phyloP scores from a whole-genome alignment of 2,329 filamentous ascomycete species.

The Phialophora macrospora region DNA sequence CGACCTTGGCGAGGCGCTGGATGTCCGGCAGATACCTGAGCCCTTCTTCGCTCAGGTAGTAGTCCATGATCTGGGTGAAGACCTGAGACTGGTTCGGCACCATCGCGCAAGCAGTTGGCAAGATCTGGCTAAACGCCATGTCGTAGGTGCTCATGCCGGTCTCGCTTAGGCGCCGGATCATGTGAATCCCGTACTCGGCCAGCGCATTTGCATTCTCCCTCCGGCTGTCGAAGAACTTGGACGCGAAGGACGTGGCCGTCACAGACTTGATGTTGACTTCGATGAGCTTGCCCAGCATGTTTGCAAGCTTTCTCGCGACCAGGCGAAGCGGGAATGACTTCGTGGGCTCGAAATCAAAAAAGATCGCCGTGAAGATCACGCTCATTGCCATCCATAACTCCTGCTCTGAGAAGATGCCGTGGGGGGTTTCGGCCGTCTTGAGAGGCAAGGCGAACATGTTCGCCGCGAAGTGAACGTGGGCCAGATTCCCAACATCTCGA shows the following conservation, averaged over 20 bases:
- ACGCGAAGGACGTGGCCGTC: constrained; percentile 61
- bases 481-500: constrained; percentile 61
- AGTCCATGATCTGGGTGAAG: constrained; percentile 75
- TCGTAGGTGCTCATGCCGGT: constrained; percentile 66
- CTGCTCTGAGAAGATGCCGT: constrained; percentile 61
- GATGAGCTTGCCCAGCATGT: constrained; percentile 65
- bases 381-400: constrained; percentile 66
- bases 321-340: constrained; percentile 69
- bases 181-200: constrained; percentile 66
- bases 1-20: constrained; percentile 61
- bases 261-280: constrained; percentile 69
- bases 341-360: constrained; percentile 68
- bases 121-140: constrained; percentile 71
- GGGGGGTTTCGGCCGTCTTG: constrained; percentile 58
- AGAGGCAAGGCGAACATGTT: constrained; percentile 61
- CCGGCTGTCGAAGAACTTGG: constrained; percentile 55
- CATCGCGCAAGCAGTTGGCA: constrained; percentile 69
- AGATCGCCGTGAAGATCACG: constrained; percentile 68
- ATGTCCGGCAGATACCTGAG: constrained; percentile 64
- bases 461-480: constrained; percentile 61
- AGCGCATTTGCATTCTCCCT: constrained; percentile 61
- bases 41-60: constrained; percentile 66
- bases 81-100: constrained; percentile 73
- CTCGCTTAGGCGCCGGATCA: constrained; percentile 69
- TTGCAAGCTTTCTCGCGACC: constrained; percentile 61